Conservation (phyloP, 73 alveolate genomes). For the Paraurostyla sp. region DNA sequence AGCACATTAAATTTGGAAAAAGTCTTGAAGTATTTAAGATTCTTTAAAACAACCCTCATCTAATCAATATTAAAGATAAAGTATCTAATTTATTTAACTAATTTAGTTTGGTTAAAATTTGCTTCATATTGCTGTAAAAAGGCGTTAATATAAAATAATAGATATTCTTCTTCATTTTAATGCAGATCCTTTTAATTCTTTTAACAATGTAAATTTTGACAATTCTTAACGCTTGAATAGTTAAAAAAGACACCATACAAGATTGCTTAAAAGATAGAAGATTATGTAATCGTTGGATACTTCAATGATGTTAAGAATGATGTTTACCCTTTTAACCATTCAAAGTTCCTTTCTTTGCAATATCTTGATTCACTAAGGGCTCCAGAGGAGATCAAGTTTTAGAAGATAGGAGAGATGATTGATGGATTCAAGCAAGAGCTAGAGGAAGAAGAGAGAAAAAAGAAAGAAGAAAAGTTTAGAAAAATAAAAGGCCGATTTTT, state of each 20-base stretch:
- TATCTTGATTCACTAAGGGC: constrained; percentile 25
- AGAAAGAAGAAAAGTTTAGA: not conserved
- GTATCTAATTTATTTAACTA: not conserved
- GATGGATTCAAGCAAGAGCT: not conserved
- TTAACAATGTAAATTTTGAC: constrained; percentile 4
- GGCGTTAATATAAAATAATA: not conserved
- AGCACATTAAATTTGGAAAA: constrained; percentile 35
- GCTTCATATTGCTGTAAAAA: constrained; percentile 32
- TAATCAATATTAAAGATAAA: not conserved
- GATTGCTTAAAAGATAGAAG: not conserved
- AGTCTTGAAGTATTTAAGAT: not conserved
- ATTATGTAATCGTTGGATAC: not conserved
- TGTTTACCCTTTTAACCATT: constrained; percentile 14
- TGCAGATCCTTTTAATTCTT: constrained; percentile 15
- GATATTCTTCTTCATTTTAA: constrained; percentile 40
- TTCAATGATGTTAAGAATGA: constrained; percentile 13
- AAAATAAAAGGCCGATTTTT: not conserved
- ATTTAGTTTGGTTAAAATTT: constrained; percentile 24
- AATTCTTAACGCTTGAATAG: not conserved
- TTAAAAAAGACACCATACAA: constrained; percentile 10
- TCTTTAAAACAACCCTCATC: not conserved
- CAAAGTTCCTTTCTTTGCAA: not conserved
- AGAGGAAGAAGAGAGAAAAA: not conserved
- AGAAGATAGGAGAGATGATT: not conserved
- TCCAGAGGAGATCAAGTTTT: not conserved